These are phyloP conservation scores for Fusarium coicis DNA, from an alignment of 2,329 filamentous ascomycete species.

Conservation along the genomic window DNA sequence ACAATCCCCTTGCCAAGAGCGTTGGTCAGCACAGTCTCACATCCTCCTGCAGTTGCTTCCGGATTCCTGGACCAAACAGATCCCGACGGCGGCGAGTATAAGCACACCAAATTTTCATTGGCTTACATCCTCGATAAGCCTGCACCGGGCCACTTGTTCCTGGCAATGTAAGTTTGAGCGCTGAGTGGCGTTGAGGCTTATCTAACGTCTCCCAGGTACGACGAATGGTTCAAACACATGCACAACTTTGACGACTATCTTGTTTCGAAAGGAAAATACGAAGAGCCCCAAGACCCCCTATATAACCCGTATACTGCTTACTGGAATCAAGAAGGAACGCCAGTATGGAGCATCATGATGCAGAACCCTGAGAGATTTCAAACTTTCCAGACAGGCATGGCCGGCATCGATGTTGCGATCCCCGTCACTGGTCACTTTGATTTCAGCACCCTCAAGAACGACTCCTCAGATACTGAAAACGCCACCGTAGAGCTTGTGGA, in stretches of 20 bases:
- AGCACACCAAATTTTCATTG: conserved; percentile 47
- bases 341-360: conserved; percentile 49
- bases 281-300: conserved; percentile 45
- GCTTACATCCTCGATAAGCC: conserved; percentile 44
- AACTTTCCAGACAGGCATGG: conserved; percentile 48
- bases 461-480: conserved; percentile 16
- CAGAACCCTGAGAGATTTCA: conserved; percentile 44
- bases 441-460: conserved; percentile 43
- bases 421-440: conserved; percentile 48
- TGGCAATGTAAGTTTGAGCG: conserved; percentile 39
- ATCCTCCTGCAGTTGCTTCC: conserved; percentile 36
- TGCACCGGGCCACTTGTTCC: conserved; percentile 46
- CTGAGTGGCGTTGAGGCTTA: not conserved
- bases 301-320: conserved; percentile 47
- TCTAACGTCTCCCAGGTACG: conserved; percentile 40
- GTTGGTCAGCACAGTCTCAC: not conserved
- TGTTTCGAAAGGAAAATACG: conserved; percentile 33
- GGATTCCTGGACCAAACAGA: conserved; percentile 47
- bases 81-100: conserved; percentile 43
- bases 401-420: conserved; percentile 48
- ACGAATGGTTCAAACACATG: conserved; percentile 50
- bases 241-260: conserved; percentile 50
- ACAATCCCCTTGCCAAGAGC: not conserved
- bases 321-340: conserved; percentile 48
- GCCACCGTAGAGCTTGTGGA: conserved; percentile 45